Evolutionary conservation across 2,329 filamentous ascomycete species (phyloP).

Genomic region (Ciborinia camelliae): DNA sequence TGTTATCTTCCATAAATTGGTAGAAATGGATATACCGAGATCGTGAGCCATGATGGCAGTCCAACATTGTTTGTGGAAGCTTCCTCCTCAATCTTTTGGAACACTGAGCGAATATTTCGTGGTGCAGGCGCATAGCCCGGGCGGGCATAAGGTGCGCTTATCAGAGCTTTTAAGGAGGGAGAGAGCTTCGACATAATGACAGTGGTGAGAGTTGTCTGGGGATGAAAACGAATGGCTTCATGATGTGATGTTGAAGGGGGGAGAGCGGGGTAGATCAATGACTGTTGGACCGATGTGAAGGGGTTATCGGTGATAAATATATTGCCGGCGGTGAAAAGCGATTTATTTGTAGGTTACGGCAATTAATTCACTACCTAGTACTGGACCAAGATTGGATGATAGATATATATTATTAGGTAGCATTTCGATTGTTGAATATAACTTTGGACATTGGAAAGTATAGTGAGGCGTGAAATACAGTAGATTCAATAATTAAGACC

Average conservation of each 20-base stretch:
- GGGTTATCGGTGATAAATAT: conserved; percentile 11
- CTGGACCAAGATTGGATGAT: no score
- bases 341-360: background rate
- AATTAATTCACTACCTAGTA: background rate
- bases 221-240: background rate
- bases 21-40: conserved; percentile 50
- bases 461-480: no score
- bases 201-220: background rate
- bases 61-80: conserved; percentile 61
- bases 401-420: no score
- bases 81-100: conserved; percentile 60
- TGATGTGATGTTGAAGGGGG: background rate
- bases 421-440: no score
- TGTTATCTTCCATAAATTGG: background rate
- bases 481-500: no score
- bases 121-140: conserved; percentile 65
- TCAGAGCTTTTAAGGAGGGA: conserved; percentile 65
- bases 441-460: no score
- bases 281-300: background rate
- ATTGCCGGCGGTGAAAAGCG: background rate
- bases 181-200: conserved; percentile 68
- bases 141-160: conserved; percentile 65
- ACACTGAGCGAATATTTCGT: conserved; percentile 59
- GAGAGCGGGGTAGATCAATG: background rate
- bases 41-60: conserved; percentile 60